These are phyloP conservation scores for Elongisporangium anandrum DNA, from an alignment of 352 stramenopile species.

Conservation along the genomic window DNA sequence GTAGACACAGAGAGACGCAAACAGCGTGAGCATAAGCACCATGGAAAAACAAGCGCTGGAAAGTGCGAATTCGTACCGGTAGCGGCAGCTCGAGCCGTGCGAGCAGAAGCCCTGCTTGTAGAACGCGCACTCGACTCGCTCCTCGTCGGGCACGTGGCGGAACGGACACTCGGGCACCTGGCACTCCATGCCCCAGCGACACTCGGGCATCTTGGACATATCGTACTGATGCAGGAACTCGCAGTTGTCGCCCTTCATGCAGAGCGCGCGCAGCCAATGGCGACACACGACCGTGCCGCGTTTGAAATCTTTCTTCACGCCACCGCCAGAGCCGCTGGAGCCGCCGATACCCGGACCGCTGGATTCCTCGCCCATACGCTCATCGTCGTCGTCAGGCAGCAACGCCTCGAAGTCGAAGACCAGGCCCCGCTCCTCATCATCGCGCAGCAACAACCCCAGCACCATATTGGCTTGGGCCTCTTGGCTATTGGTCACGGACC, in stretches of 20 bases:
- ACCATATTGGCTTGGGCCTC: slow-evolving; percentile 35
- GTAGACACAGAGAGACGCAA: background rate
- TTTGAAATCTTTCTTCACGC: slow-evolving; percentile 85
- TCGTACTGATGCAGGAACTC: slow-evolving; percentile 97
- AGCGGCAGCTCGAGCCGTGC: slow-evolving; percentile 95
- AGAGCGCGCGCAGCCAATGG: slow-evolving; percentile 96
- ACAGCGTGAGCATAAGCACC: too few relatives aligned
- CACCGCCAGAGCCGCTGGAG: slow-evolving; percentile 24
- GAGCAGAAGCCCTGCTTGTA: slow-evolving; percentile 98
- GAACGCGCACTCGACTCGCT: slow-evolving; percentile 96
- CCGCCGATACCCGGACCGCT: slow-evolving; percentile 36
- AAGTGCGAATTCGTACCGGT: slow-evolving; percentile 52
- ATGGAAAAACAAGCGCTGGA: too few relatives aligned
- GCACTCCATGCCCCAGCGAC: slow-evolving; percentile 95
- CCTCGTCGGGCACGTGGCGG: slow-evolving; percentile 94
- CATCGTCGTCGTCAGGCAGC: slow-evolving; percentile 60
- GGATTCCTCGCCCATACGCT: slow-evolving; percentile 33
- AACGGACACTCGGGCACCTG: slow-evolving; percentile 97
- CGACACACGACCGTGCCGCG: slow-evolving; percentile 95
- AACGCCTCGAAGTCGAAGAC: slow-evolving; percentile 85
- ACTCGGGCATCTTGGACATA: slow-evolving; percentile 97
- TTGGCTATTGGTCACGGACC: background rate
- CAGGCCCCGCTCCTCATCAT: slow-evolving; percentile 73
- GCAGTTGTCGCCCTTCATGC: slow-evolving; percentile 97
- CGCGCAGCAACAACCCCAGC: slow-evolving; percentile 67